Evolutionary conservation across 2,329 filamentous ascomycete species (phyloP), one percentile per base, ranked within the genome.

Genomic region (Elsinoe necatrix): DNA sequence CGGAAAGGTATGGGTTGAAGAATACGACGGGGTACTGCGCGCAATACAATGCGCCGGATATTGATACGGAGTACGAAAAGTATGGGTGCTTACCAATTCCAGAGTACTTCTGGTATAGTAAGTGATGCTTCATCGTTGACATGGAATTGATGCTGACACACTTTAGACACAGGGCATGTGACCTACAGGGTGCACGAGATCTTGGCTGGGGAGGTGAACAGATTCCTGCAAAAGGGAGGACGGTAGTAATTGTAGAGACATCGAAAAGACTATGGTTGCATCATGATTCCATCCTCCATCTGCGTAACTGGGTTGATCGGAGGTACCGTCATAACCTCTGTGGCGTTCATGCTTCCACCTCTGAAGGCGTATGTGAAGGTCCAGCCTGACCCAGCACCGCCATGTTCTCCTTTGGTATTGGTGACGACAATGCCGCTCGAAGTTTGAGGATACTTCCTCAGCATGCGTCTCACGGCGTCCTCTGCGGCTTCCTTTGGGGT

Each of bases 11-110:
- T 60, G 73, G 71, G 0, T 74, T 78, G 56, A 69, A 66, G 48
- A 78, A 78, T 54, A 70, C 72, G 0, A 79, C 75, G 2, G 63
- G 61, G 1, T 78, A 72, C 56, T 78, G 75, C 60, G 61, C 68
- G 5, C 69, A 65, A 0, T 78, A 75, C 61, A 68, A 76, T 59
- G 73, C 76, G 58, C 71, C 73, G 2, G 73, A 76, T 66, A 72
- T 78, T 35, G 62, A 64, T 11, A 68, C 63, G 3, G 67, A 76
- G 54, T 75, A 75, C 57, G 64, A 59, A 16, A 68, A 67, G 18
- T 77, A 78, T 66, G 75, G 74, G 2, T 78, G 75, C 63, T 66
- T 69, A 43, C 68, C 72, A 14, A 60, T 76, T 54, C 61, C 69
- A 4, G 67, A 71, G 37, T 77, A 77, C 61, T 75, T 77, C 54